Percentiles rank a stretch among this genome's conserved stretches.
These are phyloP conservation scores for Zymoseptoria passerinii DNA, from an alignment of 2,329 filamentous ascomycete species.

Conservation along the genomic window DNA sequence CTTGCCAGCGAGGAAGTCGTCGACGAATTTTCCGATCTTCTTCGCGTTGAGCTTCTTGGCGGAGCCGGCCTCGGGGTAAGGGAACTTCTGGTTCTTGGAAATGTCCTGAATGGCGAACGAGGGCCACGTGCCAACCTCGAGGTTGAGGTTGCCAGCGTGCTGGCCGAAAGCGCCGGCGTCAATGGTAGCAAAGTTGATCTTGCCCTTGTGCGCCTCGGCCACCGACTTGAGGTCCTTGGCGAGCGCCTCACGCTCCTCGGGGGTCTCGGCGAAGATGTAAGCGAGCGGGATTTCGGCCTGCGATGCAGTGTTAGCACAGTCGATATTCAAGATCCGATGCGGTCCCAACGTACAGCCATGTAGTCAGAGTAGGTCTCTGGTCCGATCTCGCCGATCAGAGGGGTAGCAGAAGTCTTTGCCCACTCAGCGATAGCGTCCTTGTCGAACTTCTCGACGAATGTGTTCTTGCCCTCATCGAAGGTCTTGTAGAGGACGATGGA, in stretches of 20 bases:
- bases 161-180: slow-evolving; percentile 90
- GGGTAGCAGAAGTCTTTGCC: slow-evolving; percentile 75
- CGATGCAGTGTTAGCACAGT: slow-evolving; percentile 1
- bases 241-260: slow-evolving; percentile 78
- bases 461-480: slow-evolving; percentile 91
- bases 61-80: slow-evolving; percentile 60
- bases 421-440: slow-evolving; percentile 72
- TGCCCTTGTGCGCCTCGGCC: slow-evolving; percentile 85
- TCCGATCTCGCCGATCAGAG: slow-evolving; percentile 89
- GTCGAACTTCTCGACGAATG: slow-evolving; percentile 74
- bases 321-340: neutral
- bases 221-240: slow-evolving; percentile 71
- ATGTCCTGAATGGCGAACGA: slow-evolving; percentile 96
- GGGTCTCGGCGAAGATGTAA: slow-evolving; percentile 92
- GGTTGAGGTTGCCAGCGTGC: slow-evolving; percentile 93
- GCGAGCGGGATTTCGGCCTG: slow-evolving; percentile 80
- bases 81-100: slow-evolving; percentile 93
- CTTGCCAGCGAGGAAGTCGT: slow-evolving; percentile 79
- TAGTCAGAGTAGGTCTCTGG: slow-evolving; percentile 94
- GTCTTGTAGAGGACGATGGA: slow-evolving; percentile 92
- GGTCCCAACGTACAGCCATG: slow-evolving; percentile 57
- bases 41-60: slow-evolving; percentile 67
- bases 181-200: slow-evolving; percentile 96
- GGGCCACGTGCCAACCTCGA: slow-evolving; percentile 90
- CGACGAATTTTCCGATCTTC: slow-evolving; percentile 71